Conservation (phyloP, 352 stramenopile genomes). For the Pythium dissotocum region DNA sequence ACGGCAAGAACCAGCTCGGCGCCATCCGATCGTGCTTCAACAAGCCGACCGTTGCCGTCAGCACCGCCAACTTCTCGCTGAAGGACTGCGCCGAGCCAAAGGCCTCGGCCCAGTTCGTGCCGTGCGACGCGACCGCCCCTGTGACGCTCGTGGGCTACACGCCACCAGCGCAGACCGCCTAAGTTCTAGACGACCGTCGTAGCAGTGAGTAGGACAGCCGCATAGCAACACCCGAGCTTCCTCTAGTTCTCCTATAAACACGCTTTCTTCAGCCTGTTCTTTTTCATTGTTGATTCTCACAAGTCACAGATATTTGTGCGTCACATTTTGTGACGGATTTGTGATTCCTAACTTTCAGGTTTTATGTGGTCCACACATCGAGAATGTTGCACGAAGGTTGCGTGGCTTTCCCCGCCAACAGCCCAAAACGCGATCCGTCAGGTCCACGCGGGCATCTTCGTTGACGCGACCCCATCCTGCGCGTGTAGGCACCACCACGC, state of each 20-base stretch:
- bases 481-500: background rate
- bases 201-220: background rate
- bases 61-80: slow-evolving; percentile 43
- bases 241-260: background rate
- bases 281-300: background rate
- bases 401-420: background rate
- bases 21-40: slow-evolving; percentile 65
- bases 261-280: no score
- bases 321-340: background rate
- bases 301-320: background rate
- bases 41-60: slow-evolving; percentile 34
- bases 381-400: slow-evolving; percentile 9
- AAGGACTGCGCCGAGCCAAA: slow-evolving; percentile 53
- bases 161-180: slow-evolving; percentile 9
- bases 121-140: slow-evolving; percentile 45
- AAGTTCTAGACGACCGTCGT: background rate
- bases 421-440: background rate
- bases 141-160: slow-evolving; percentile 51
- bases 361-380: background rate
- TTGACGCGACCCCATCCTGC: background rate
- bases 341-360: no score
- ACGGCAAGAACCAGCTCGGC: slow-evolving; percentile 61
- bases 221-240: background rate
- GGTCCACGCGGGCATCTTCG: background rate
- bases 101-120: slow-evolving; percentile 44